Conservation (phyloP, 768 basidiomycete genomes). For the Phaeolepiota aurea region DNA sequence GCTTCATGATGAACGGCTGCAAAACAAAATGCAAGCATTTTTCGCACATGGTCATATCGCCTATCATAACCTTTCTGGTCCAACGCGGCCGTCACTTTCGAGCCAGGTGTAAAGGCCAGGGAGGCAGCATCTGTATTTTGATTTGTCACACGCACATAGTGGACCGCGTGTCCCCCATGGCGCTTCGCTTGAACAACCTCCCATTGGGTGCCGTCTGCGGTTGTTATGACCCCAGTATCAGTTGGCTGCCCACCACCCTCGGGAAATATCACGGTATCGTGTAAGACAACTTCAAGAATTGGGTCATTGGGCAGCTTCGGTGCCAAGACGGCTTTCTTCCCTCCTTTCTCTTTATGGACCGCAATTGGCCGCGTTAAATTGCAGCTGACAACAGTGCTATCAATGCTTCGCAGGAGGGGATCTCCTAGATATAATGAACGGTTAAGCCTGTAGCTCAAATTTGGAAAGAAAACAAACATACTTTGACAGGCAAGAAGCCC, state of each 20-base stretch:
- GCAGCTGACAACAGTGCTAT: constrained; percentile 47
- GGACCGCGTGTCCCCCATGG: constrained; percentile 66
- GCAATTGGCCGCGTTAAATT: constrained; percentile 35
- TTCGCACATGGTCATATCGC: constrained; percentile 66
- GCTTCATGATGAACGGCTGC: constrained; percentile 3
- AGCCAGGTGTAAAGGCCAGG: constrained; percentile 41
- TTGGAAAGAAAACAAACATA: constrained; percentile 15
- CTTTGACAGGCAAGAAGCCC: constrained; percentile 78
- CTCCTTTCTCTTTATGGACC: constrained; percentile 35
- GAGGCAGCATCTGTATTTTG: constrained; percentile 33
- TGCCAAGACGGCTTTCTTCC: constrained; percentile 46
- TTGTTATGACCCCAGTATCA: constrained; percentile 55
- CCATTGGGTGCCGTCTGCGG: constrained; percentile 37
- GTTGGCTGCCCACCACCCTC: constrained; percentile 79
- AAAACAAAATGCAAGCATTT: background rate
- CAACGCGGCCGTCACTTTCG: constrained; percentile 42
- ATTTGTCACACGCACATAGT: constrained; percentile 47
- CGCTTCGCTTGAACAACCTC: constrained; percentile 63
- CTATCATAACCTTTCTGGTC: constrained; percentile 53
- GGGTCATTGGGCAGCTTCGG: constrained; percentile 34
- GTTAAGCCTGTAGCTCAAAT: constrained; percentile 1
- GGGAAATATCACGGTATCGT: constrained; percentile 76
- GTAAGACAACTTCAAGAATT: constrained; percentile 57
- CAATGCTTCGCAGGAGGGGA: constrained; percentile 53
- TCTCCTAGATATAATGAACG: constrained; percentile 38